phyloP scores from a whole-genome alignment of 306 rosid genomes.

The Sophora flavescens region DNA sequence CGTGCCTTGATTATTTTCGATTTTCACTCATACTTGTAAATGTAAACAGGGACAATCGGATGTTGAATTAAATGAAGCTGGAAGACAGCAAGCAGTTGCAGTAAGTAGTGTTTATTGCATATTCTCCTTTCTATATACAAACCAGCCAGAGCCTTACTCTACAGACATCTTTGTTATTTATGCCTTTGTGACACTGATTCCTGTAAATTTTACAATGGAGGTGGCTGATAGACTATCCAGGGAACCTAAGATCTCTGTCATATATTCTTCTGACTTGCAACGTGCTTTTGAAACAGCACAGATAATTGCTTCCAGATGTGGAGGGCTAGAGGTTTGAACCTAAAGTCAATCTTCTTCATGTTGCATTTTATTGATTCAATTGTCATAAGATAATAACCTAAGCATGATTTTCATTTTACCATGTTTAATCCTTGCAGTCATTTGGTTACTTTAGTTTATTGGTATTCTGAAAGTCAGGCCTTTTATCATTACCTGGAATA shows the following conservation, averaged over 20 bases:
- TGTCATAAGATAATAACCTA: background rate
- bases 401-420: constrained; percentile 24
- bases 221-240: constrained; percentile 81
- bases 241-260: constrained; percentile 71
- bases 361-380: constrained; percentile 32
- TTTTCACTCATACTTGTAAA: constrained; percentile 32
- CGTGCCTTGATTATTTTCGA: constrained; percentile 4
- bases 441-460: constrained; percentile 34
- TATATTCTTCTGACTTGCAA: constrained; percentile 90
- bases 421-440: constrained; percentile 37
- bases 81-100: constrained; percentile 85
- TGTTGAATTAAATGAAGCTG: constrained; percentile 86
- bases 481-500: constrained; percentile 21
- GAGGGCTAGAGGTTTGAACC: constrained; percentile 74
- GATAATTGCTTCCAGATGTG: constrained; percentile 77
- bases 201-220: constrained; percentile 53
- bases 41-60: constrained; percentile 85
- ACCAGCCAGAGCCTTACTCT: constrained; percentile 3
- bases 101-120: constrained; percentile 59
- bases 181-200: constrained; percentile 24
- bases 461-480: constrained; percentile 4
- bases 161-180: background rate
- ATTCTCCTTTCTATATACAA: constrained; percentile 23
- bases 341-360: constrained; percentile 30
- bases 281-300: constrained; percentile 91